phyloP scores from a whole-genome alignment of 305 asterid genomes.

The Fraxinus ornus region DNA sequence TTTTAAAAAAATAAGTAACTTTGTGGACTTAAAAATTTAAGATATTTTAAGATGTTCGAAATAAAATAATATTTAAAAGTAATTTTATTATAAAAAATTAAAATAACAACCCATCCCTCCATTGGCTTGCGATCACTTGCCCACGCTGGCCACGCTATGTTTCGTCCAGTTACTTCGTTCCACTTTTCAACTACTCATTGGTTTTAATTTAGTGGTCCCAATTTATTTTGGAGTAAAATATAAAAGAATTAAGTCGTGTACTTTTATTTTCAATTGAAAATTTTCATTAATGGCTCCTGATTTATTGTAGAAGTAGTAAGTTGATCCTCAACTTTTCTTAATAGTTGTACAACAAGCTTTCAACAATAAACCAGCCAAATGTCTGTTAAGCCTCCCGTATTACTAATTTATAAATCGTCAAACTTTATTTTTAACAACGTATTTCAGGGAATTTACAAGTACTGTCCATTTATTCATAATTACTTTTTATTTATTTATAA shows the following conservation, averaged over 20 bases:
- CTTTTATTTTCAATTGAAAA: background rate
- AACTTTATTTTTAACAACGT: too few relatives aligned
- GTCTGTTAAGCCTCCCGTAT: background rate
- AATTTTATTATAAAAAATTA: background rate
- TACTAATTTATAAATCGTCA: too few relatives aligned
- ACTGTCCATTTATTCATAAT: too few relatives aligned
- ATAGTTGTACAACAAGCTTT: background rate
- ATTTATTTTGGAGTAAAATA: background rate
- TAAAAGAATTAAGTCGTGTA: background rate
- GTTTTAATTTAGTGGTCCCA: background rate
- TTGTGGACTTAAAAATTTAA: too few relatives aligned
- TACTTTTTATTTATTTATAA: too few relatives aligned
- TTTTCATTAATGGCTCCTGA: background rate
- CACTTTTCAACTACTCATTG: constrained; percentile 12
- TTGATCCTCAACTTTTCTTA: too few relatives aligned
- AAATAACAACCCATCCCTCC: background rate
- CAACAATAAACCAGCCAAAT: background rate
- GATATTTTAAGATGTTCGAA: too few relatives aligned
- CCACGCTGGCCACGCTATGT: background rate
- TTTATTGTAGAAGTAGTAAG: background rate
- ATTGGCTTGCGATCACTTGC: constrained; percentile 1
- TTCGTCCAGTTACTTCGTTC: constrained; percentile 11
- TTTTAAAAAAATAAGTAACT: too few relatives aligned
- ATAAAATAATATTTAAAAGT: too few relatives aligned
- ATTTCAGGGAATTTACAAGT: too few relatives aligned